Evolutionary conservation across 441 rosid species (phyloP).

Genomic region (Gossypium davidsonii): DNA sequence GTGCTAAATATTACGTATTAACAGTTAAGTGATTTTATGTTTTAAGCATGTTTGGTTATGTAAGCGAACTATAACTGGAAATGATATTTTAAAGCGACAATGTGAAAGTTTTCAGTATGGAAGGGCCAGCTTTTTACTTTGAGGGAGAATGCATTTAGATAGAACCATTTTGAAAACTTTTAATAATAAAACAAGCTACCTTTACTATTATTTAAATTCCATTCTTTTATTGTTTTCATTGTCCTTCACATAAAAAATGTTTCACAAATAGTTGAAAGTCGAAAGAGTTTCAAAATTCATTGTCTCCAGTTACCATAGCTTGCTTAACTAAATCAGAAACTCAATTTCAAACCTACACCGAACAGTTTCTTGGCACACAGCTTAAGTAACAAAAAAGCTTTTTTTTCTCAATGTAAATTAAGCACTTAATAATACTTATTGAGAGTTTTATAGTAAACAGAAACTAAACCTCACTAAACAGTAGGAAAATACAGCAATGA

Average conservation of each 20-base stretch:
- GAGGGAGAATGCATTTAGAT: neutral
- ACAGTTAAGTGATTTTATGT: too few relatives aligned
- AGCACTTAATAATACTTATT: neutral
- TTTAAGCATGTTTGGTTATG: too few relatives aligned
- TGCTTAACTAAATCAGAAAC: constrained; percentile 3
- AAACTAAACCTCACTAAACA: neutral
- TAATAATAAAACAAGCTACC: neutral
- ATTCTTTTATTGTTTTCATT: neutral
- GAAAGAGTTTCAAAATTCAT: neutral
- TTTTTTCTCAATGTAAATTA: neutral
- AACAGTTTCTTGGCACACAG: neutral
- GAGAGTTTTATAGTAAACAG: neutral
- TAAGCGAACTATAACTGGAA: too few relatives aligned
- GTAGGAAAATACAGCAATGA: neutral
- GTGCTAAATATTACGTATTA: too few relatives aligned
- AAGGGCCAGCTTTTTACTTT: neutral
- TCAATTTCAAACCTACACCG: neutral
- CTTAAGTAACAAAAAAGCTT: neutral
- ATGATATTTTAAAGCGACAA: constrained; percentile 16
- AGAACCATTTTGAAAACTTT: neutral
- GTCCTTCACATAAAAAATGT: neutral
- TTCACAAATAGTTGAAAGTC: neutral
- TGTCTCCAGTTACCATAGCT: neutral
- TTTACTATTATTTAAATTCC: neutral
- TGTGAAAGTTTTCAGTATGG: neutral